Percentiles rank a stretch among this genome's conserved stretches.
These are phyloP conservation scores for Alternaria panax DNA, from an alignment of 2,329 filamentous ascomycete species.

Conservation along the genomic window DNA sequence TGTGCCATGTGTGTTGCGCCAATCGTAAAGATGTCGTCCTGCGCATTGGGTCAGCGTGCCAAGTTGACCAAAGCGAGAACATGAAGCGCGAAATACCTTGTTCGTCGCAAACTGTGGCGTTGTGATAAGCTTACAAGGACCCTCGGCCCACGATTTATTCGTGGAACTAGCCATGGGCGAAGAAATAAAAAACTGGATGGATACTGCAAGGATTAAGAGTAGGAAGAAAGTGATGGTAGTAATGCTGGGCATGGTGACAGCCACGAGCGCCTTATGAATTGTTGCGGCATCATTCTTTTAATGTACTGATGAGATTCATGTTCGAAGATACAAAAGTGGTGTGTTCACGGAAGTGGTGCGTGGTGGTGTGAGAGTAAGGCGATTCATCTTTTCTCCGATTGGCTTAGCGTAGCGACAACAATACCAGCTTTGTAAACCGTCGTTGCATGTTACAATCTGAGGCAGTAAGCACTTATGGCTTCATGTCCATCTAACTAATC, in stretches of 20 bases:
- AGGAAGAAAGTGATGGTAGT: conserved; percentile 14
- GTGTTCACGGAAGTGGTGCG: conserved; percentile 20
- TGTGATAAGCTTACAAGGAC: conserved; percentile 34
- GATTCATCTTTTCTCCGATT: conserved; percentile 1
- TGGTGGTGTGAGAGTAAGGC: conserved; percentile 28
- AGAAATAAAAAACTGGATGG: conserved; percentile 11
- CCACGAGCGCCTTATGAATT: neutral
- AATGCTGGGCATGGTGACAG: conserved; percentile 15
- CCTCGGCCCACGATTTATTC: conserved; percentile 41
- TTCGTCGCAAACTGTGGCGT: conserved; percentile 44
- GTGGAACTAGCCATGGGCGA: conserved; percentile 8
- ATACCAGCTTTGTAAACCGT: neutral
- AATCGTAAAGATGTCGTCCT: conserved; percentile 44
- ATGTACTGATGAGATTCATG: neutral
- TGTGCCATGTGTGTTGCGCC: conserved; percentile 50
- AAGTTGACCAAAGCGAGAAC: neutral
- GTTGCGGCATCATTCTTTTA: neutral
- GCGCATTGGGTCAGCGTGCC: neutral
- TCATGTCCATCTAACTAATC: conserved; percentile 27
- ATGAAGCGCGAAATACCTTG: conserved; percentile 23
- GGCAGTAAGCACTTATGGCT: neutral
- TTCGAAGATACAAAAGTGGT: neutral
- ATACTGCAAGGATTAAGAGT: conserved; percentile 10
- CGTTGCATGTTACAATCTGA: neutral
- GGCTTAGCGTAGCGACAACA: neutral